Percentiles rank a stretch among this genome's conserved stretches.
Evolutionary conservation across 345 rosid genomes (phyloP).

Genomic region (Bruguiera parviflora): DNA sequence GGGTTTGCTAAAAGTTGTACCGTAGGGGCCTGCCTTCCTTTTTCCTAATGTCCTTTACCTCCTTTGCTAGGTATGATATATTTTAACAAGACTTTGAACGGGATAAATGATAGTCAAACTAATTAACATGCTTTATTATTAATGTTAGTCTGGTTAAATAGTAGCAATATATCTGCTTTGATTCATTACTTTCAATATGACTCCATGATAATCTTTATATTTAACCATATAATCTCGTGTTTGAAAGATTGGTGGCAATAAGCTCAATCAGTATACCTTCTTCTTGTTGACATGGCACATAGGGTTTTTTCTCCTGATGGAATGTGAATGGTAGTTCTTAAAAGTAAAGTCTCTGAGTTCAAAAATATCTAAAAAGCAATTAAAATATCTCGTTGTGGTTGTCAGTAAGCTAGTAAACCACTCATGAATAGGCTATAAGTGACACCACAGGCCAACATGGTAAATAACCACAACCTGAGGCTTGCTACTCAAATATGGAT

Average conservation of each 20-base stretch:
- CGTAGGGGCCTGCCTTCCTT: neutral
- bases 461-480: too few species aligned
- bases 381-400: neutral
- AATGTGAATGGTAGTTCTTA: too few species aligned
- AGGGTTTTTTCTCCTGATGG: too few species aligned
- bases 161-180: slow-evolving; percentile 2
- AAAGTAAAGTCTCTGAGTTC: too few species aligned
- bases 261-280: neutral
- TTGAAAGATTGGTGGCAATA: neutral
- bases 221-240: neutral
- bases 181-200: neutral
- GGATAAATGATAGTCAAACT: neutral
- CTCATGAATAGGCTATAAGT: neutral
- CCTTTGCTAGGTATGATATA: neutral
- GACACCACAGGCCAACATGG: neutral
- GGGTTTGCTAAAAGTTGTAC: neutral
- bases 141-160: neutral
- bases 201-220: neutral
- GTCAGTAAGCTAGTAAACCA: neutral
- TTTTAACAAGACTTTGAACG: too few species aligned
- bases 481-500: too few species aligned
- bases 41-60: neutral
- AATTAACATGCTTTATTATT: neutral
- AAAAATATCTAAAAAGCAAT: neutral
- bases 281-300: neutral